phyloP scores from a whole-genome alignment of 176 grass and related monocot genomes.

The Otatea glauca region DNA sequence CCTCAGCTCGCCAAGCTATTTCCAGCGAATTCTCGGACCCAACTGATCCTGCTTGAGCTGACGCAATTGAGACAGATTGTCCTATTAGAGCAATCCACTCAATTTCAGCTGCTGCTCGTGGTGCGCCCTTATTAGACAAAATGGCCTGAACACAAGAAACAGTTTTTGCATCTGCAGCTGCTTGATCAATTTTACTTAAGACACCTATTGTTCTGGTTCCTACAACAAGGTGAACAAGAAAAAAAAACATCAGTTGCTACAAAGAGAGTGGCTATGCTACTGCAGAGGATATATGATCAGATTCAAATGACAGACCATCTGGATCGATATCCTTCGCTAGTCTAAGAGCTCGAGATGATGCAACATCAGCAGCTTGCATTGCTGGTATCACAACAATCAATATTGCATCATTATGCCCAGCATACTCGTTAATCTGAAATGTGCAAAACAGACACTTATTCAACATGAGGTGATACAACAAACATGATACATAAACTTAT shows the following conservation, averaged over 20 bases:
- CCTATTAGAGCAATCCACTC: slow-evolving; percentile 86
- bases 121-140: slow-evolving; percentile 70
- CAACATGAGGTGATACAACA: neutral
- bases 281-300: neutral
- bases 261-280: slow-evolving; percentile 5
- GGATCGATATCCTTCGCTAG: slow-evolving; percentile 90
- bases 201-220: slow-evolving; percentile 95
- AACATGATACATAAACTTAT: slow-evolving; percentile 24
- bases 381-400: slow-evolving; percentile 92
- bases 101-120: slow-evolving; percentile 69
- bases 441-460: slow-evolving; percentile 29
- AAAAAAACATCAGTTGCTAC: slow-evolving; percentile 25
- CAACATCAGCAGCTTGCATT: slow-evolving; percentile 88
- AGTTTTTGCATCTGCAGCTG: slow-evolving; percentile 72
- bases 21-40: slow-evolving; percentile 89
- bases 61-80: slow-evolving; percentile 88
- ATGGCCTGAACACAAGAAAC: slow-evolving; percentile 81
- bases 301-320: slow-evolving; percentile 70
- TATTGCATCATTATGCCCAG: slow-evolving; percentile 90
- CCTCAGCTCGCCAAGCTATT: slow-evolving; percentile 89
- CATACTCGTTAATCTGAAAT: slow-evolving; percentile 88
- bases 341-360: slow-evolving; percentile 88
- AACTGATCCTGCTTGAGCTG: slow-evolving; percentile 80
- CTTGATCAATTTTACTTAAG: slow-evolving; percentile 94
- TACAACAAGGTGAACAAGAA: slow-evolving; percentile 52